Evolutionary conservation across 805 yeast genomes (phyloP), one percentile per base, ranked within the genome.

Genomic region (Candida taoyuanica): DNA sequence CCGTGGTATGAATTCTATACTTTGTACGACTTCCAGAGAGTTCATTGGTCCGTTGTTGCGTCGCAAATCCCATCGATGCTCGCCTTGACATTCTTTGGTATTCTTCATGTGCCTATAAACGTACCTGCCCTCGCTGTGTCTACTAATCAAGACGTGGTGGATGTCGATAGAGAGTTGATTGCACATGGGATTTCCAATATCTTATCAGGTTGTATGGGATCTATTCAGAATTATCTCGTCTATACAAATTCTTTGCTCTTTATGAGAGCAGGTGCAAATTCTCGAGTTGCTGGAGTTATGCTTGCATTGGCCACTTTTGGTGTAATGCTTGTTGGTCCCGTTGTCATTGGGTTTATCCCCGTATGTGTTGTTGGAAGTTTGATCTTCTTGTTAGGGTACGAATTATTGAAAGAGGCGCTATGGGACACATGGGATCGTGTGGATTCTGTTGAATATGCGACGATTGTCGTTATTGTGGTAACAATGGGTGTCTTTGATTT

Each of bases 101-200:
- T 93, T 28, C 65, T 93, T 39, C 98, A 93, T 53, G 98, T 93
- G 9, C 98, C 98, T 4, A 93, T 93, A 43, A 93, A 93, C 58
- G 97, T 93, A 12, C 98, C 98, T 1, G 98, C 98, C 0, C 69
- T 93, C 33, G 97, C 98, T 0, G 93, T 89, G 14, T 83, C 95
- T 5, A 74, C 86, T 1, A 85, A 86, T 3, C 81, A 85, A 73
- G 93, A 85, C 59, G 64, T 70, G 32, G 76, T 85, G 48, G 95
- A 89, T 57, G 95, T 93, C 29, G 95, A 93, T 60, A 72, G 89
- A 42, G 98, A 93, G 62, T 71, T 93, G 41, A 81, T 91, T 23
- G 97, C 97, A 1, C 98, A 93, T 62, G 98, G 98, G 3, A 73
- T 82, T 43, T 85, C 96, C 5, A 93, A 93, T 57, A 78, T 83